Evolutionary conservation across 1,284 basidiomycete genomes (phyloP).

Genomic region (Ganoderma lucidum): DNA sequence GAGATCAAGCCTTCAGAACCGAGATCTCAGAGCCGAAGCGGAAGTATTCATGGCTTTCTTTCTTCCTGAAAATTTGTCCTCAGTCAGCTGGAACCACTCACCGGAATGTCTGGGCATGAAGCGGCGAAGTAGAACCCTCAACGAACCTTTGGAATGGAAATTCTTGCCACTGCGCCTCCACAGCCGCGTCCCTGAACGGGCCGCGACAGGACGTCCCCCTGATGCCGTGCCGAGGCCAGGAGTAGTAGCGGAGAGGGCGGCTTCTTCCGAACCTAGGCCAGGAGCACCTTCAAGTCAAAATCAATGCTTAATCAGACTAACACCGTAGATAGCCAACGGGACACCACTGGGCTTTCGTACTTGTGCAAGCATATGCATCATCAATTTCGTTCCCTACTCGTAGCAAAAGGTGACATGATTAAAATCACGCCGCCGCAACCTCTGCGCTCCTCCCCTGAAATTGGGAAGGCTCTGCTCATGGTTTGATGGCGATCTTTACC

Average conservation of each 20-base stretch:
- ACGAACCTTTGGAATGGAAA: not conserved
- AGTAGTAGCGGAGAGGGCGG: not conserved
- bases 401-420: not conserved
- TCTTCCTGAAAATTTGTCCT: not conserved
- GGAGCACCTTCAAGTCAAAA: not conserved
- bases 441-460: not conserved
- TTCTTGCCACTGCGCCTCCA: not conserved
- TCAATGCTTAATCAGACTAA: not conserved
- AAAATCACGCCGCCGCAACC: not conserved
- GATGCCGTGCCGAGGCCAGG: not conserved
- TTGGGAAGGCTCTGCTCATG: conserved; percentile 36
- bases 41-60: not conserved
- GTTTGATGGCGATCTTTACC: conserved; percentile 73
- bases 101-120: not conserved
- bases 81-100: not conserved
- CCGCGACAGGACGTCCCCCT: not conserved
- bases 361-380: not conserved
- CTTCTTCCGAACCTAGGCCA: not conserved
- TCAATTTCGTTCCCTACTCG: not conserved
- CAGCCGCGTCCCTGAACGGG: not conserved
- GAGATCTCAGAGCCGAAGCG: not conserved
- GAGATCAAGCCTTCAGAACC: not conserved
- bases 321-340: not conserved
- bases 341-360: not conserved
- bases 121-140: not conserved